Evolutionary conservation across 2,329 filamentous ascomycete species (phyloP), one percentile per base, ranked within the genome.

Genomic region (Trichophyton mentagrophytes): DNA sequence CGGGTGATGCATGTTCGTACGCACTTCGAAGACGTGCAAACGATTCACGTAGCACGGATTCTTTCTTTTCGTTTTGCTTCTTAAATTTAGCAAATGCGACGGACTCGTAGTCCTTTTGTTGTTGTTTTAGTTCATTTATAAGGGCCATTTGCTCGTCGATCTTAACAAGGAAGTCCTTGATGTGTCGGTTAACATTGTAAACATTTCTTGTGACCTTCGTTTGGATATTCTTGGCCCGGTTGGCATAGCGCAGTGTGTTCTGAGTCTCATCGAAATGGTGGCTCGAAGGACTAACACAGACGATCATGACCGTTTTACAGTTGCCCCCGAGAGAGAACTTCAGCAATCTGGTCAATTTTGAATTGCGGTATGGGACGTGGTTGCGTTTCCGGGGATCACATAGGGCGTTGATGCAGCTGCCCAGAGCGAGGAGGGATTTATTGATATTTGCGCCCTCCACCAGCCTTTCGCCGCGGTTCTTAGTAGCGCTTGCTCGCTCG

Each of bases 281-380:
- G 69, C 93, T 97, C 0, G 90, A 96, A 1, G 93, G 93, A 67
- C 91, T 96, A 60, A 99, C 89, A 69, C 93, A 99, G 27, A 99
- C 93, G 72, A 99, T 97, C 93, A 99, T 99, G 72, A 99, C 93
- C 0, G 93, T 99, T 76, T 91, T 95, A 80, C 93, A 99, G 74
- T 99, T 99, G 2, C 93, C 93, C 33, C 93, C 93, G 0, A 99
- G 83, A 0, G 92, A 96, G 75, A 99, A 99, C 69, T 99, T 99
- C 60, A 99, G 82, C 3, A 99, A 80, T 59, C 93, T 86, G 0
- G 93, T 99, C 60, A 99, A 85, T 70, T 97, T 99, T 65, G 92
- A 97, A 77, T 99, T 97, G 67, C 93, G 85, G 77, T 99, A 99
- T 0, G 93, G 93, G 13, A 99, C 88, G 73, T 99, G 93, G 66